A percentile compares a stretch with the other conserved stretches of the same genome.
Evolutionary conservation across 1,284 basidiomycete genomes (phyloP).

Genomic region (Exobasidium rhododendri): DNA sequence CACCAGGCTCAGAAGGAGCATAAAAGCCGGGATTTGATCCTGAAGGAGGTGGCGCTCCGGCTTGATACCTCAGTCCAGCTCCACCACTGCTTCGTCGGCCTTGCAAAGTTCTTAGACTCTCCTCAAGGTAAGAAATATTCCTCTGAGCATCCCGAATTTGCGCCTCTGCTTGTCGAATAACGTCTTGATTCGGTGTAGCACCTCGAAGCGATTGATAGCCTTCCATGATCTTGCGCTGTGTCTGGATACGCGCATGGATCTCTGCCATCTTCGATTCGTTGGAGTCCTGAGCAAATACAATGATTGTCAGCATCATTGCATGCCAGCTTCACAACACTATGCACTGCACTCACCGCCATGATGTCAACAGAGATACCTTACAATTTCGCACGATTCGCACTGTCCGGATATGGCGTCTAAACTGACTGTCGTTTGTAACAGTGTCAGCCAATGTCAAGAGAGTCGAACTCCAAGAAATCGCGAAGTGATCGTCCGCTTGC

Average conservation of each 20-base stretch:
- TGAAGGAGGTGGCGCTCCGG: not conserved
- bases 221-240: constrained; percentile 86
- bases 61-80: not conserved
- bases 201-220: constrained; percentile 74
- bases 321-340: not conserved
- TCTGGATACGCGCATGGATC: constrained; percentile 82
- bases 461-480: too few species aligned
- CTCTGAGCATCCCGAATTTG: constrained; percentile 85
- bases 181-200: constrained; percentile 82
- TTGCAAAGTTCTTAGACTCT: constrained; percentile 77
- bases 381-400: too few species aligned
- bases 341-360: constrained; percentile 4
- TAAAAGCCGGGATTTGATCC: not conserved
- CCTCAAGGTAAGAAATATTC: constrained; percentile 81
- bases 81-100: constrained; percentile 61
- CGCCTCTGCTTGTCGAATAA: constrained; percentile 68
- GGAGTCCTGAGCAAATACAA: constrained; percentile 26
- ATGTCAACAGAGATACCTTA: too few species aligned
- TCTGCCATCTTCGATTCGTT: constrained; percentile 84
- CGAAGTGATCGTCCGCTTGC: too few species aligned
- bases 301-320: constrained; percentile 3
- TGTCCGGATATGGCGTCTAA: too few species aligned
- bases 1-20: not conserved
- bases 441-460: too few species aligned
- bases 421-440: too few species aligned